These are phyloP conservation scores for Arachis monticola DNA, from an alignment of 331 rosid genomes.

Conservation along the genomic window DNA sequence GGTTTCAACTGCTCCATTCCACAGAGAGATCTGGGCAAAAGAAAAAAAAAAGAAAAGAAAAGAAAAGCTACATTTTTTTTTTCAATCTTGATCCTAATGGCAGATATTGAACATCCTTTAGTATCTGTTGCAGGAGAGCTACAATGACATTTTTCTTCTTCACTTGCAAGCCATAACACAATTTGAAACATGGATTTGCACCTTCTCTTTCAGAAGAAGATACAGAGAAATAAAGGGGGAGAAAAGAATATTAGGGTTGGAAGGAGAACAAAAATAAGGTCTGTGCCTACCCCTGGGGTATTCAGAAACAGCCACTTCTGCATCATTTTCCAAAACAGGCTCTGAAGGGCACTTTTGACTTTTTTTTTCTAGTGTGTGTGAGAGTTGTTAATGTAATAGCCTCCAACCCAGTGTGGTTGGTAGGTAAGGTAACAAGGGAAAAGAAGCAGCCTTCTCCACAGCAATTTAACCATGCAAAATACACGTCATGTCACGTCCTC, in stretches of 20 bases:
- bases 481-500: constrained; percentile 38
- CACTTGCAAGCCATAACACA: constrained; percentile 82
- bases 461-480: constrained; percentile 64
- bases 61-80: constrained; percentile 57
- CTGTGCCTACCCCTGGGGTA: constrained; percentile 55
- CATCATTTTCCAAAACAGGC: constrained; percentile 48
- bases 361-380: constrained; percentile 42
- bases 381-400: constrained; percentile 57
- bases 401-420: constrained; percentile 64
- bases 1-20: constrained; percentile 81
- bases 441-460: constrained; percentile 68
- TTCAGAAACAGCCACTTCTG: constrained; percentile 61
- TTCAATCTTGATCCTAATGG: constrained; percentile 72
- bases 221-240: constrained; percentile 38
- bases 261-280: constrained; percentile 61
- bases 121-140: constrained; percentile 93
- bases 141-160: constrained; percentile 84
- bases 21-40: constrained; percentile 64
- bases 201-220: constrained; percentile 77
- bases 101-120: constrained; percentile 86
- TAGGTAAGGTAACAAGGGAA: constrained; percentile 59
- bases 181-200: constrained; percentile 63
- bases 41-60: background rate
- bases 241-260: constrained; percentile 53
- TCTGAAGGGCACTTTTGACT: constrained; percentile 52